Evolutionary conservation across 192 early-diverging fungal species (phyloP).

Genomic region (Entophlyctis luteolus): DNA sequence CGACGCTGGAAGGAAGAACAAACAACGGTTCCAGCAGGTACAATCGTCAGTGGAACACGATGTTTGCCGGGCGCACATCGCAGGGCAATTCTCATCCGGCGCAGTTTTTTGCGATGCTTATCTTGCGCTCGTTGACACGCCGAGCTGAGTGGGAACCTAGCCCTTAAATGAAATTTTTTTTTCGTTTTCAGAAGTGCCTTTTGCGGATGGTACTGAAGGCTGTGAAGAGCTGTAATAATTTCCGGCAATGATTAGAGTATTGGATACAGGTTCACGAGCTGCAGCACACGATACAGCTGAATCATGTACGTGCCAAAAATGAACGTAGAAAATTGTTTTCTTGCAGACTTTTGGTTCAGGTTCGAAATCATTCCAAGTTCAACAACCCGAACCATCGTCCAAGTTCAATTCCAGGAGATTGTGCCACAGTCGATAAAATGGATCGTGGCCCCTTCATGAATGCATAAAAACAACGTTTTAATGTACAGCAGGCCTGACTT

Average conservation of each 20-base stretch:
- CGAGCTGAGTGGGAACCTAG: too few species aligned
- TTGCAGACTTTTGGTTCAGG: neutral
- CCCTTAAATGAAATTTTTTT: neutral
- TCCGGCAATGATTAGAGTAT: constrained; percentile 35
- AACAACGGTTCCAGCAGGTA: too few species aligned
- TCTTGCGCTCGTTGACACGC: neutral
- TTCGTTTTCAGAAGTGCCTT: constrained; percentile 4
- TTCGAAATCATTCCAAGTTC: too few species aligned
- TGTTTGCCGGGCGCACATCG: neutral
- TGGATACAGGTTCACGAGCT: constrained; percentile 29
- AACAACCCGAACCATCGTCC: too few species aligned
- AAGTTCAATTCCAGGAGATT: neutral
- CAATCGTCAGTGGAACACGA: constrained; percentile 13
- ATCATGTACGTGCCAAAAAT: constrained; percentile 30
- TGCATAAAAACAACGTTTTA: neutral
- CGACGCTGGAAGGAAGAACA: constrained; percentile 21
- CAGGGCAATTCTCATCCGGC: neutral
- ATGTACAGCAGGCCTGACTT: neutral
- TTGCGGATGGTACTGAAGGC: constrained; percentile 2
- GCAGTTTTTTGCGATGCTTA: constrained; percentile 11
- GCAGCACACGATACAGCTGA: constrained; percentile 25
- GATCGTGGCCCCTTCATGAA: neutral
- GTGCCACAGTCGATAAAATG: neutral
- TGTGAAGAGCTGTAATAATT: constrained; percentile 9
- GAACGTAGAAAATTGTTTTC: neutral